Evolutionary conservation across 1,284 basidiomycete species (phyloP).

Genomic region (Leccinum huronense): DNA sequence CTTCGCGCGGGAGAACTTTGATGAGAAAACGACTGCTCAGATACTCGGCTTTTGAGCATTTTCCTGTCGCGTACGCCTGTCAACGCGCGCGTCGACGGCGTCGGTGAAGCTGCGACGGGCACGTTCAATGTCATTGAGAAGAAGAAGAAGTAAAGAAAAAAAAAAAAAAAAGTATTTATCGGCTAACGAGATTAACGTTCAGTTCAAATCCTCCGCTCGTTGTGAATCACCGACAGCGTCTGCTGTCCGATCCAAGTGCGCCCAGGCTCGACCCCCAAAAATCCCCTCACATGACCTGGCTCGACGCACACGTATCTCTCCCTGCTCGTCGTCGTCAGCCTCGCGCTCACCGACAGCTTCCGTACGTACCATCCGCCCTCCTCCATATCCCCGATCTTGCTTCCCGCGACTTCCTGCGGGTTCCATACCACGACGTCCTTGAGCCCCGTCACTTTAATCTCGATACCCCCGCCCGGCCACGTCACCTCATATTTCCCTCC

Average conservation of each 20-base stretch:
- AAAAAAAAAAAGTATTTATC: not conserved
- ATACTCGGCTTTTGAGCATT: conserved; percentile 19
- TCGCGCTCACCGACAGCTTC: not conserved
- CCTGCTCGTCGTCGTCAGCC: conserved; percentile 42
- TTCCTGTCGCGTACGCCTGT: conserved; percentile 3
- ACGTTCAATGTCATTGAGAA: not conserved
- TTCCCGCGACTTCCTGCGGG: conserved; percentile 66
- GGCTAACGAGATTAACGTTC: not conserved
- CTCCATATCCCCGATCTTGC: conserved; percentile 83
- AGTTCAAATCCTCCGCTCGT: conserved; percentile 23
- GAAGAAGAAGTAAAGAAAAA: too few species aligned
- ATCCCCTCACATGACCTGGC: conserved; percentile 78
- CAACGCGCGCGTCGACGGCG: not conserved
- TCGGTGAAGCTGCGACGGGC: not conserved
- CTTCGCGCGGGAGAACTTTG: not conserved
- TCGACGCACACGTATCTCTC: conserved; percentile 82
- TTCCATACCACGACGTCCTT: conserved; percentile 88
- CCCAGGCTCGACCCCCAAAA: conserved; percentile 56
- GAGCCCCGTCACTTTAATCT: conserved; percentile 60
- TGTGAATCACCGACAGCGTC: conserved; percentile 47
- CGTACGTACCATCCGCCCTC: conserved; percentile 74
- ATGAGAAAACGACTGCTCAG: conserved; percentile 25
- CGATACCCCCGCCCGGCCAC: conserved; percentile 59
- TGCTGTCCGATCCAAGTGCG: conserved; percentile 77
- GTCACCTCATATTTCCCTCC: conserved; percentile 54